Evolutionary conservation across 148 eudicot genomes (phyloP).

Genomic region (Arbutus unedo): DNA sequence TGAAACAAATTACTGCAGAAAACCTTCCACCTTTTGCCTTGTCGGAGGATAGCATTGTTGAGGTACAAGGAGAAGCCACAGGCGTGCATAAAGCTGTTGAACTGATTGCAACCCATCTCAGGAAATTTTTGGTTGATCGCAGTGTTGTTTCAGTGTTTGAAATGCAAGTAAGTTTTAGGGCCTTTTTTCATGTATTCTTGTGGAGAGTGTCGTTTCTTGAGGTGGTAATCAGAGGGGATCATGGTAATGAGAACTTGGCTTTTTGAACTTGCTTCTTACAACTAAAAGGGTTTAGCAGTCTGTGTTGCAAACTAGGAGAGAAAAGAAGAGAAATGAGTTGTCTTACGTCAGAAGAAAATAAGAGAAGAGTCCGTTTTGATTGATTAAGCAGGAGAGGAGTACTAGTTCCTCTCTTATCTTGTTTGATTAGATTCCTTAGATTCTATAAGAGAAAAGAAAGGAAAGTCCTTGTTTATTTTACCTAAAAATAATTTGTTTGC

Average conservation of each 20-base stretch:
- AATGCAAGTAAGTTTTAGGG: slow-evolving; percentile 35
- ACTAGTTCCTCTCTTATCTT: not conserved
- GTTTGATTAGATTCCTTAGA: not conserved
- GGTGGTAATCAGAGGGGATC: not conserved
- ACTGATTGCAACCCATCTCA: slow-evolving; percentile 45
- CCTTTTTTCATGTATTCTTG: not conserved
- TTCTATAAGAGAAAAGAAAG: not conserved
- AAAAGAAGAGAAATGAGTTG: not conserved
- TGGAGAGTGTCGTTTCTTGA: slow-evolving; percentile 3
- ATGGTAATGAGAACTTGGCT: not conserved
- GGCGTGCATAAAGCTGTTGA: slow-evolving; percentile 47
- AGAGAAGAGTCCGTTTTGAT: not conserved
- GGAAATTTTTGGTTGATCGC: slow-evolving; percentile 54
- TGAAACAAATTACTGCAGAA: slow-evolving; percentile 30
- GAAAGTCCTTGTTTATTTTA: too few relatives aligned
- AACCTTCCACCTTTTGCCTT: slow-evolving; percentile 48
- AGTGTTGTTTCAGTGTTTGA: slow-evolving; percentile 43
- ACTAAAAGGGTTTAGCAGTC: not conserved
- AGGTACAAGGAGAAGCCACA: slow-evolving; percentile 43
- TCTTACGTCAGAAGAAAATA: not conserved
- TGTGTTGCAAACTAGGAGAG: not conserved
- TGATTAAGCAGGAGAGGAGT: not conserved
- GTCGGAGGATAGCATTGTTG: slow-evolving; percentile 47
- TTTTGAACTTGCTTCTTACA: too few relatives aligned
- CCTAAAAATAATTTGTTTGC: too few relatives aligned